phyloP scores from a whole-genome alignment of 2,329 filamentous ascomycete species.

The Phyllosticta paracitricarpa region DNA sequence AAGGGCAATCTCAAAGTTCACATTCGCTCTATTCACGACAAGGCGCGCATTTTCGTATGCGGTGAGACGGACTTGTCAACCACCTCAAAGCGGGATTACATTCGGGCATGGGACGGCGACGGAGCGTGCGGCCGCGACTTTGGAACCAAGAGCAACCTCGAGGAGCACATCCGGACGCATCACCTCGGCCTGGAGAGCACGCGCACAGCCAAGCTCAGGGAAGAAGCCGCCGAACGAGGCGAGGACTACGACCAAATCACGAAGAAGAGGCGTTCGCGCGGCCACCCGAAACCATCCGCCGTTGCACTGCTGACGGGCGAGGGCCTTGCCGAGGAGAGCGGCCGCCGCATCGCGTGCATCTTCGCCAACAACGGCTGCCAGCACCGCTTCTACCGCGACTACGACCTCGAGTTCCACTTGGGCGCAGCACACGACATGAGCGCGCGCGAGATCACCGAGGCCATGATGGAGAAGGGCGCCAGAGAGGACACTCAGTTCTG shows the following conservation, averaged over 20 bases:
- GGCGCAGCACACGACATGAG: constrained; percentile 31
- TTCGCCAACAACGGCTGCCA: constrained; percentile 20
- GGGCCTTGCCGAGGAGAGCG: constrained; percentile 41
- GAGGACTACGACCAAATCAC: background rate
- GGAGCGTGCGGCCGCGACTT: constrained; percentile 68
- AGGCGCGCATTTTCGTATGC: constrained; percentile 66
- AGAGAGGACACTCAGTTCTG: constrained; percentile 35
- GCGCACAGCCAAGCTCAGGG: constrained; percentile 24
- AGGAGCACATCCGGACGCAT: constrained; percentile 74
- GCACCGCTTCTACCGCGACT: constrained; percentile 42
- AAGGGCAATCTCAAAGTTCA: constrained; percentile 76
- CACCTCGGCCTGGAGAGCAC: constrained; percentile 55
- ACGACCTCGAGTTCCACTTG: constrained; percentile 49
- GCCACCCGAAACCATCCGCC: constrained; percentile 21
- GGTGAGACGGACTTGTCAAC: constrained; percentile 53
- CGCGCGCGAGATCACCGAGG: constrained; percentile 26
- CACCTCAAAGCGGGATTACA: constrained; percentile 35
- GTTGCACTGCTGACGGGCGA: constrained; percentile 44
- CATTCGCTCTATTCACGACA: constrained; percentile 65
- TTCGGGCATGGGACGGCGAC: constrained; percentile 54
- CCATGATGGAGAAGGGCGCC: constrained; percentile 31
- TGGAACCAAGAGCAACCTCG: constrained; percentile 65
- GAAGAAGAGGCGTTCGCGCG: constrained; percentile 1
- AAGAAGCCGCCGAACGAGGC: constrained; percentile 29
- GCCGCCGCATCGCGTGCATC: constrained; percentile 43